These are phyloP conservation scores for Eucalyptus microcorys DNA, from an alignment of 345 rosid genomes.

Conservation along the genomic window DNA sequence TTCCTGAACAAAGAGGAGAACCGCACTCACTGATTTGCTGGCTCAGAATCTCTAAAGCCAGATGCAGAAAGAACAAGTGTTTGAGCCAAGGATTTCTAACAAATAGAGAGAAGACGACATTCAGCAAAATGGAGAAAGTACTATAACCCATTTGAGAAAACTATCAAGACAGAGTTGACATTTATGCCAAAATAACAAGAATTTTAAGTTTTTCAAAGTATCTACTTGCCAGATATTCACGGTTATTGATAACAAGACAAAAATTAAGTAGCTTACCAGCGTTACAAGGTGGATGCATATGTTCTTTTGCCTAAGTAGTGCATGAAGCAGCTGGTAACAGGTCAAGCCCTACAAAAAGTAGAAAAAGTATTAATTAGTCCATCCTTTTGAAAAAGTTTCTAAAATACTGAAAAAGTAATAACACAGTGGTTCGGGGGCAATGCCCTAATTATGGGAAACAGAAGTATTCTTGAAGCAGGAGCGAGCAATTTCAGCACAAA, in stretches of 20 bases:
- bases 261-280: slow-evolving; percentile 48
- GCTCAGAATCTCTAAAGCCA: slow-evolving; percentile 61
- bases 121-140: background rate
- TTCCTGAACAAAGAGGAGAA: background rate
- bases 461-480: background rate
- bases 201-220: background rate
- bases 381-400: background rate
- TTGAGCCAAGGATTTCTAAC: slow-evolving; percentile 88
- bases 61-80: slow-evolving; percentile 87
- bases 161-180: background rate
- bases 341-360: slow-evolving; percentile 44
- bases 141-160: background rate
- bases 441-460: background rate
- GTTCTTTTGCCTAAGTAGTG: slow-evolving; percentile 70
- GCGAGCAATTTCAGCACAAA: background rate
- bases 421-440: background rate
- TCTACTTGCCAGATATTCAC: background rate
- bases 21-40: slow-evolving; percentile 77
- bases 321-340: slow-evolving; percentile 70
- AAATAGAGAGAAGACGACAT: slow-evolving; percentile 2
- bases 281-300: slow-evolving; percentile 68
- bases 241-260: background rate
- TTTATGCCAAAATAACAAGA: background rate
- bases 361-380: background rate
- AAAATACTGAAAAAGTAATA: background rate